These are phyloP conservation scores for Elongisporangium prolatum DNA, from an alignment of 352 stramenopile genomes.

Conservation along the genomic window DNA sequence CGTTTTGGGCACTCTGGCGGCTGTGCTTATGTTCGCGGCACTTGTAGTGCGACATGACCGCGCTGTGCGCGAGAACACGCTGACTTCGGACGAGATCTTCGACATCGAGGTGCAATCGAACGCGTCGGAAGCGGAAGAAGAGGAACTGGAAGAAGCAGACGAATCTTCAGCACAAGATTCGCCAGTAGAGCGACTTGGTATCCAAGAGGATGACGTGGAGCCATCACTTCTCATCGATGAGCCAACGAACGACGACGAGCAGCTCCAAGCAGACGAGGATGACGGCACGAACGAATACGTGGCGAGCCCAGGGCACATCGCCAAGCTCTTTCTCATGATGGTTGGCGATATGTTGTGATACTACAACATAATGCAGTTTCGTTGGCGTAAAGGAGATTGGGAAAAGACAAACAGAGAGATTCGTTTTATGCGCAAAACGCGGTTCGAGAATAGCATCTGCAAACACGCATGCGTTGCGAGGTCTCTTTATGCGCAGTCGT, in stretches of 20 bases:
- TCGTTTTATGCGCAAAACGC: constrained; percentile 1
- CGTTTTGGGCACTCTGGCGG: constrained; percentile 53
- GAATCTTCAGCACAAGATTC: too few species aligned
- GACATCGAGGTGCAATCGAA: too few species aligned
- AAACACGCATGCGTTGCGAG: not conserved
- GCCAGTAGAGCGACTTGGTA: too few species aligned
- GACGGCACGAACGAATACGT: not conserved
- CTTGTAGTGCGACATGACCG: constrained; percentile 23
- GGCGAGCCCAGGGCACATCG: constrained; percentile 3
- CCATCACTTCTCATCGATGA: too few species aligned
- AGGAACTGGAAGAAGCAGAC: too few species aligned
- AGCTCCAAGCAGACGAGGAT: too few species aligned
- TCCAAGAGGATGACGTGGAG: too few species aligned
- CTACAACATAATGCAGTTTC: not conserved
- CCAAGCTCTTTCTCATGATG: constrained; percentile 1
- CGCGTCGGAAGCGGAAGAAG: too few species aligned
- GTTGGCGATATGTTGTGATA: not conserved
- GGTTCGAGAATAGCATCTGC: not conserved
- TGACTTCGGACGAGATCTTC: too few species aligned
- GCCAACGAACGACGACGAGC: too few species aligned
- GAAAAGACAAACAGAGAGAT: not conserved
- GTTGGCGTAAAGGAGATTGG: not conserved
- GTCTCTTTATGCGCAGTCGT: not conserved
- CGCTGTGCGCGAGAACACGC: too few species aligned
- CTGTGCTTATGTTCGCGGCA: constrained; percentile 57